A percentile compares a stretch with the other conserved stretches of the same genome.
Conservation (phyloP, 2,329 filamentous ascomycete genomes). For the Ophiostoma ips region DNA sequence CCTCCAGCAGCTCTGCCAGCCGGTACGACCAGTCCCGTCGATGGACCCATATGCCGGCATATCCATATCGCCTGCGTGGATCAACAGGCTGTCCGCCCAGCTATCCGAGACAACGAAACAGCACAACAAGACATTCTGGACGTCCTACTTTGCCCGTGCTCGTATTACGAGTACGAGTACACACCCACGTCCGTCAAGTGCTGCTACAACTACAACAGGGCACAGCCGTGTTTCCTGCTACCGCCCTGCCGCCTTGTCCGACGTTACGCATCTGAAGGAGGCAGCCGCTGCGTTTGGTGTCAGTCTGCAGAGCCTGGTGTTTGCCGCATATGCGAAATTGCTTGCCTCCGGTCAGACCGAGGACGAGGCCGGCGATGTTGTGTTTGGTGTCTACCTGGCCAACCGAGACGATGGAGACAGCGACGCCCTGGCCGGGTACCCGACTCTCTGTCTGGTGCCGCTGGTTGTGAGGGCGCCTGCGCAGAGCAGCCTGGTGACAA, state of each 20-base stretch:
- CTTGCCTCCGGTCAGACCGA: slow-evolving; percentile 19
- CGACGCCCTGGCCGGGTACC: slow-evolving; percentile 33
- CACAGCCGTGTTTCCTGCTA: slow-evolving; percentile 17
- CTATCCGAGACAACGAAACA: not conserved
- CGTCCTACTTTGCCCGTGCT: slow-evolving; percentile 22
- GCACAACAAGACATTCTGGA: slow-evolving; percentile 26
- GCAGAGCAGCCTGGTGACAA: slow-evolving; percentile 24
- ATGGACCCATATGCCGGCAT: not conserved
- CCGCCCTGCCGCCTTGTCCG: slow-evolving; percentile 30
- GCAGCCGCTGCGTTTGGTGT: slow-evolving; percentile 36
- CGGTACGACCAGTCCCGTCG: no score
- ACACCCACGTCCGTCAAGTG: not conserved
- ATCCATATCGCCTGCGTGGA: slow-evolving; percentile 16
- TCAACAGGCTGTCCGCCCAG: slow-evolving; percentile 13
- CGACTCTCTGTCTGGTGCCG: slow-evolving; percentile 69
- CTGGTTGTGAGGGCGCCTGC: slow-evolving; percentile 37
- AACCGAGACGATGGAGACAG: slow-evolving; percentile 44
- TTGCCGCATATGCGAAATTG: slow-evolving; percentile 50
- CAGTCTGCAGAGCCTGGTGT: slow-evolving; percentile 59
- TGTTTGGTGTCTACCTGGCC: slow-evolving; percentile 72
- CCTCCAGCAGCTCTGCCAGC: slow-evolving; percentile 17
- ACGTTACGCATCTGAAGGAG: slow-evolving; percentile 26
- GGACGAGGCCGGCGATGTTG: slow-evolving; percentile 25
- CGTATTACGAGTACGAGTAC: no score
- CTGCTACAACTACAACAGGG: not conserved